Percentiles rank a stretch among this genome's conserved stretches.
Evolutionary conservation across 2,329 filamentous ascomycete species (phyloP).

Genomic region (Penicillium occitanis): DNA sequence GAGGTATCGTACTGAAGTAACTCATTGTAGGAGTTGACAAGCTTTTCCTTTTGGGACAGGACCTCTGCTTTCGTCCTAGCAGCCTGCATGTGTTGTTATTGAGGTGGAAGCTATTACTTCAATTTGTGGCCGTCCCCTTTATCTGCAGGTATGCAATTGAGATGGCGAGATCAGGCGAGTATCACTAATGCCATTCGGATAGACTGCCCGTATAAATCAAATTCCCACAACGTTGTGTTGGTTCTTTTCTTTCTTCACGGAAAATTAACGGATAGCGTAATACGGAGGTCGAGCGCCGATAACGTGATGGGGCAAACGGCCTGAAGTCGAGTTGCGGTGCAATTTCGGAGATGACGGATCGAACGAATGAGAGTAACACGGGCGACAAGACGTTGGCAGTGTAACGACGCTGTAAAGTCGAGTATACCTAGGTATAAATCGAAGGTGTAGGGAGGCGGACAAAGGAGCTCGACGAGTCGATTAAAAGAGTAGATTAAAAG

Average conservation of each 20-base stretch:
- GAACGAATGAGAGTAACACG: background rate
- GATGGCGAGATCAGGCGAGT: background rate
- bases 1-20: constrained; percentile 73
- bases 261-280: background rate
- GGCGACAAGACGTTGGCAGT: background rate
- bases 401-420: background rate
- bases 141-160: background rate
- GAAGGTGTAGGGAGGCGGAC: background rate
- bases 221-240: background rate
- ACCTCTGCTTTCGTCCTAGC: constrained; percentile 50
- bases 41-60: constrained; percentile 68
- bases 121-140: background rate
- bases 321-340: background rate
- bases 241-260: background rate
- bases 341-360: background rate
- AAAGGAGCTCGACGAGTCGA: background rate
- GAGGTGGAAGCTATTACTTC: constrained; percentile 6
- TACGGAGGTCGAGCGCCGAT: background rate
- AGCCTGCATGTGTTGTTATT: constrained; percentile 45
- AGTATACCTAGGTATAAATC: background rate
- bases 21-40: constrained; percentile 95
- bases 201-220: background rate
- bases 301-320: constrained; percentile 6
- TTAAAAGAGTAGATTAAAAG: constrained; percentile 6
- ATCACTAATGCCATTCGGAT: constrained; percentile 8